Evolutionary conservation across 768 basidiomycete genomes (phyloP).

Genomic region (Lactifluus pinguis): DNA sequence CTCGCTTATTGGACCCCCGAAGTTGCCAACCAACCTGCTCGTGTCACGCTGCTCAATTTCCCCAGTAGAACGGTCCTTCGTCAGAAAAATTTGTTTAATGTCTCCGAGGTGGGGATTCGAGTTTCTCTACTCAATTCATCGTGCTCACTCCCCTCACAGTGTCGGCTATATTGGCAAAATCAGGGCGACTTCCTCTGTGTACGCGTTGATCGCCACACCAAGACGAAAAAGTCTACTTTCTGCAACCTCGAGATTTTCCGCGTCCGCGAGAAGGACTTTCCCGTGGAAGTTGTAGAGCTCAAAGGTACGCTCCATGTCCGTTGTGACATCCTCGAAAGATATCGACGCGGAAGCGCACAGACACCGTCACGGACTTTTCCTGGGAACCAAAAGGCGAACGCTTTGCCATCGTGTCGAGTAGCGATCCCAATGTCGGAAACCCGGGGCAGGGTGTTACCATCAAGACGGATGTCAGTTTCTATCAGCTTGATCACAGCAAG

Average conservation of each 20-base stretch:
- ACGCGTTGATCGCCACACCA: conserved; percentile 97
- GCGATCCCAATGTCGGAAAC: conserved; percentile 87
- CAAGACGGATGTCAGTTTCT: conserved; percentile 95
- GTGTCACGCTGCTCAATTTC: conserved; percentile 87
- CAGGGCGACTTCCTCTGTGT: conserved; percentile 98
- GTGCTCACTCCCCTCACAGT: conserved; percentile 38
- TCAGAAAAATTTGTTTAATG: conserved; percentile 96
- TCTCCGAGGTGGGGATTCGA: conserved; percentile 67
- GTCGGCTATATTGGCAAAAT: conserved; percentile 97
- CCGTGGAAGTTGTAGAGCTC: conserved; percentile 94
- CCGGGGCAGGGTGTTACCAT: conserved; percentile 86
- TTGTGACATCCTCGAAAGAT: background rate
- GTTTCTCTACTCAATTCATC: background rate
- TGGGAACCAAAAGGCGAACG: conserved; percentile 98
- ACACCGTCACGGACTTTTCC: conserved; percentile 91
- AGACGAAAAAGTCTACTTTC: conserved; percentile 97
- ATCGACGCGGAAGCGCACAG: conserved; percentile 31
- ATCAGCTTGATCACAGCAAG: conserved; percentile 85
- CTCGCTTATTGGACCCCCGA: conserved; percentile 98
- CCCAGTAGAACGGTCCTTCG: conserved; percentile 77
- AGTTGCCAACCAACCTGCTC: conserved; percentile 90
- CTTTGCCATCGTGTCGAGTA: conserved; percentile 91
- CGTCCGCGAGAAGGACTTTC: conserved; percentile 93
- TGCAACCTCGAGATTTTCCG: conserved; percentile 98
- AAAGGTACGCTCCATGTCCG: conserved; percentile 51